Conservation (phyloP, 345 rosid species). For the Lepidium didymum region DNA sequence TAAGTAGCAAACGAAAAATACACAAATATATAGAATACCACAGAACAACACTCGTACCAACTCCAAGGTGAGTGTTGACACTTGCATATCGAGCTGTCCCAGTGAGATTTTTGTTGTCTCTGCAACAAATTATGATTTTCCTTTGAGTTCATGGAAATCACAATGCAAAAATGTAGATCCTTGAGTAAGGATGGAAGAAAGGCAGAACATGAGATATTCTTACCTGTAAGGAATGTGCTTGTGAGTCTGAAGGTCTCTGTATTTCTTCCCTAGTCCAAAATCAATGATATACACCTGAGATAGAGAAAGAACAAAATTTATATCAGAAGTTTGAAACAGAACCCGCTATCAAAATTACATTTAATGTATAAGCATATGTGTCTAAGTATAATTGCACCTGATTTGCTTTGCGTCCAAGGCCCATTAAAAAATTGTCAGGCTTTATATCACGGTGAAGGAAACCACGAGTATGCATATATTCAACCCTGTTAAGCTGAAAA, state of each 20-base stretch:
- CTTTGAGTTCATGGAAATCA: not conserved
- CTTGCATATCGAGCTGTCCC: conserved; percentile 94
- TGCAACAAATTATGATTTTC: conserved; percentile 10
- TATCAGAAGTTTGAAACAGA: not conserved
- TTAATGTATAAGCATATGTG: not conserved
- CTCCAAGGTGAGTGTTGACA: conserved; percentile 80
- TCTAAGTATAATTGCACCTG: conserved; percentile 35
- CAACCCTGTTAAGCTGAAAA: conserved; percentile 73
- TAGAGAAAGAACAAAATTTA: not conserved
- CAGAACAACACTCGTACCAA: conserved; percentile 39
- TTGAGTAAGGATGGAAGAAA: not conserved
- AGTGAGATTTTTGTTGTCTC: conserved; percentile 80
- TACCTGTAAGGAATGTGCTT: conserved; percentile 85
- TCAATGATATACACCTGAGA: conserved; percentile 68
- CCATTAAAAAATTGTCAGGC: conserved; percentile 88
- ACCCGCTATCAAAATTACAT: not conserved
- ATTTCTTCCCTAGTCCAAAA: conserved; percentile 78
- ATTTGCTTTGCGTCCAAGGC: conserved; percentile 80
- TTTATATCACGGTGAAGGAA: conserved; percentile 89
- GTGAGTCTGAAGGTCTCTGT: conserved; percentile 81
- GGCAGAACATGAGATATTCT: not conserved
- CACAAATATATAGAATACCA: conserved; percentile 4
- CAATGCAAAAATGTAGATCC: not conserved
- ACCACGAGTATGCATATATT: conserved; percentile 68
- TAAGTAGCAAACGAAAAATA: not conserved